Percentiles rank a stretch among this genome's conserved stretches.
These are phyloP conservation scores for Lentinula edodes DNA, from an alignment of 768 basidiomycete species.

Conservation along the genomic window DNA sequence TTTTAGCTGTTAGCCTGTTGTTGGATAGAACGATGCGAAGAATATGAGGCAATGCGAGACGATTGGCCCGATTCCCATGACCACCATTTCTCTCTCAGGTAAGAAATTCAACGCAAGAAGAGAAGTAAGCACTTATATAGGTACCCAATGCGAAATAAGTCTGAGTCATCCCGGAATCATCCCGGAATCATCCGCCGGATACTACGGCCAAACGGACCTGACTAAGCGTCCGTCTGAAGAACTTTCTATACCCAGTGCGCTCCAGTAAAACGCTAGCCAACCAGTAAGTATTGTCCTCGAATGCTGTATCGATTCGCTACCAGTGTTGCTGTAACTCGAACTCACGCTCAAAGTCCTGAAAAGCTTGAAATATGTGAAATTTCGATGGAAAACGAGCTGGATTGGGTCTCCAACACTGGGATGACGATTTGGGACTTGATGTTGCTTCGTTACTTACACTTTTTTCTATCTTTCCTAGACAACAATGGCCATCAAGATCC, in stretches of 20 bases:
- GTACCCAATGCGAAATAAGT: no score
- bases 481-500: slow-evolving; percentile 50
- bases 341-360: no score
- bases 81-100: no score
- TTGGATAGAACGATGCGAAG: no score
- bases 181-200: no score
- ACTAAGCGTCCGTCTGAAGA: background rate
- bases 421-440: slow-evolving; percentile 20
- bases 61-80: no score
- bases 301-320: background rate
- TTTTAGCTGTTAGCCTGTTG: no score
- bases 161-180: no score
- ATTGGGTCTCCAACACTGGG: slow-evolving; percentile 23
- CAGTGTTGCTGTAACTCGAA: background rate
- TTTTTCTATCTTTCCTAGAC: slow-evolving; percentile 9
- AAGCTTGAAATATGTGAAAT: background rate
- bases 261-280: slow-evolving; percentile 3
- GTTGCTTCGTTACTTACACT: background rate
- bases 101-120: no score
- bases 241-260: background rate
- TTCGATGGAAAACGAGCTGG: slow-evolving; percentile 20
- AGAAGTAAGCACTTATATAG: no score
- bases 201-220: background rate
- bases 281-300: background rate
- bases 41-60: no score